Conservation (phyloP, 2,329 filamentous ascomycete species). For the Fusarium zealandicum region DNA sequence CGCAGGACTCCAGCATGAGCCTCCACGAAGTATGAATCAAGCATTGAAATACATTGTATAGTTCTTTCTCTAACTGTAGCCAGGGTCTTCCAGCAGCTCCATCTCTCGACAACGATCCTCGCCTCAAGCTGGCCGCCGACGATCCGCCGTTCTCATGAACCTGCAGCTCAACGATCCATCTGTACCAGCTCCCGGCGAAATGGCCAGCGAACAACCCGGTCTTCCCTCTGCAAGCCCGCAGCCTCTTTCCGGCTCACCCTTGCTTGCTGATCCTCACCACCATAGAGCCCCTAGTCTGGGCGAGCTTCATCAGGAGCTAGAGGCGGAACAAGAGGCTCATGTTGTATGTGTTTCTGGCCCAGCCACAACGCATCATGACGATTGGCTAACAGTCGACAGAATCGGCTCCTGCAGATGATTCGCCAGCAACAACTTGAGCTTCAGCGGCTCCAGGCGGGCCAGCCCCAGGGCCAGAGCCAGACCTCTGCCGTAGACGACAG, state of each 20-base stretch:
- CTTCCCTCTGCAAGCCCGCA: slow-evolving; percentile 52
- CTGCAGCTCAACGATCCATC: slow-evolving; percentile 75
- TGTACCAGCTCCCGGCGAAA: slow-evolving; percentile 72
- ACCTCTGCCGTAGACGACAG: slow-evolving; percentile 54
- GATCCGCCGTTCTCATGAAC: slow-evolving; percentile 76
- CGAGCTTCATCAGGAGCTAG: slow-evolving; percentile 79
- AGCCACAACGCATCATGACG: neutral
- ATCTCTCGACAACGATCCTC: slow-evolving; percentile 52
- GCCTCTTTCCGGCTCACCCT: slow-evolving; percentile 57
- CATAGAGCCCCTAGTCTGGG: slow-evolving; percentile 74
- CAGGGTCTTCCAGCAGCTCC: slow-evolving; percentile 63
- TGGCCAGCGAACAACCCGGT: slow-evolving; percentile 57
- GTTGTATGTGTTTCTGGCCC: slow-evolving; percentile 62
- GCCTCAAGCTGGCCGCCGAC: slow-evolving; percentile 62
- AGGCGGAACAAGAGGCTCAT: slow-evolving; percentile 80
- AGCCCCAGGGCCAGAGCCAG: slow-evolving; percentile 45
- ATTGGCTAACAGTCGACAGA: slow-evolving; percentile 53
- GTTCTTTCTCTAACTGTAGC: slow-evolving; percentile 11
- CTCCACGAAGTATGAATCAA: slow-evolving; percentile 59
- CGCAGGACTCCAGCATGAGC: slow-evolving; percentile 73
- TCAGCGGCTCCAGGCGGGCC: slow-evolving; percentile 61
- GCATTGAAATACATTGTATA: neutral
- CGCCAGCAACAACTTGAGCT: slow-evolving; percentile 77
- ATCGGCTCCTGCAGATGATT: slow-evolving; percentile 79
- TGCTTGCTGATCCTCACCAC: slow-evolving; percentile 64